These are phyloP conservation scores for Orbilia ellipsospora DNA, from an alignment of 2,329 filamentous ascomycete species.

Conservation along the genomic window DNA sequence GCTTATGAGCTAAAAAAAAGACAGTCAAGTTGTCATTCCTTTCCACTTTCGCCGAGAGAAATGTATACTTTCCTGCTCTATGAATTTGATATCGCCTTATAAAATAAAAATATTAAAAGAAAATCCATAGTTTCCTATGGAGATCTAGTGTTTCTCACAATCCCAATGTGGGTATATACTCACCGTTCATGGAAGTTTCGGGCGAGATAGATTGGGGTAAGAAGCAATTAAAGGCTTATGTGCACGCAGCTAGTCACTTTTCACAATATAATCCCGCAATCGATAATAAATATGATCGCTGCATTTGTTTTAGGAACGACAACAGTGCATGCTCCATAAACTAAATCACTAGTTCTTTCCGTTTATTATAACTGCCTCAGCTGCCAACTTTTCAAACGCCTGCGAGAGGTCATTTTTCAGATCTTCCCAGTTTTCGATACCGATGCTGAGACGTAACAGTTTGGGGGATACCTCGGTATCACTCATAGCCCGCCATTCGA, in stretches of 20 bases:
- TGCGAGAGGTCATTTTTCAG: slow-evolving; percentile 77
- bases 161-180: slow-evolving; percentile 27
- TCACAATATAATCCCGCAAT: no score
- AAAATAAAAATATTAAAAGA: not conserved
- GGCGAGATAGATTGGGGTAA: slow-evolving; percentile 25
- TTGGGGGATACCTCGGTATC: slow-evolving; percentile 77
- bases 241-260: not conserved
- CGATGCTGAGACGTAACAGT: slow-evolving; percentile 83
- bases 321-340: not conserved
- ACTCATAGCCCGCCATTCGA: slow-evolving; percentile 95
- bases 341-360: slow-evolving; percentile 10
- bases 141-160: slow-evolving; percentile 14
- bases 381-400: slow-evolving; percentile 71
- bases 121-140: slow-evolving; percentile 4
- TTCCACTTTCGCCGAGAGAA: not conserved
- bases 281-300: not conserved
- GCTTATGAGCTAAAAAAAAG: not conserved
- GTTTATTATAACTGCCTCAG: slow-evolving; percentile 58
- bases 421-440: slow-evolving; percentile 88
- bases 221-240: not conserved
- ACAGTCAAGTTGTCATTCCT: not conserved
- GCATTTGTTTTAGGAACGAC: not conserved
- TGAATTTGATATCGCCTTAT: slow-evolving; percentile 17
- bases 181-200: slow-evolving; percentile 7
- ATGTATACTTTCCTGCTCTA: not conserved